Conservation (phyloP, 2,329 filamentous ascomycete species). For the Fusarium veterinarium region DNA sequence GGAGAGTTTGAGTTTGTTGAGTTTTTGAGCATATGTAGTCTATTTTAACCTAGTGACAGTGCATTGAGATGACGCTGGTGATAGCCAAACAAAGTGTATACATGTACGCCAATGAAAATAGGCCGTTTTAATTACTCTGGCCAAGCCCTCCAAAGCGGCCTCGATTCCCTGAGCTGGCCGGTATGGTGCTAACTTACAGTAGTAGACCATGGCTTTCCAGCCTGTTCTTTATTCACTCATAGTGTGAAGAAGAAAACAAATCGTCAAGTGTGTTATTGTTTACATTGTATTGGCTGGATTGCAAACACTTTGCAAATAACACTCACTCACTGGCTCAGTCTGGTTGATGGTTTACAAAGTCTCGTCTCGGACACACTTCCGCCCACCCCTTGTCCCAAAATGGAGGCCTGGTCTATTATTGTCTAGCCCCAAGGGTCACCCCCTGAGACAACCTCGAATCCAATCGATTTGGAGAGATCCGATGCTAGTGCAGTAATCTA, state of each 20-base stretch:
- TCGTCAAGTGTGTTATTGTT: conserved; percentile 24
- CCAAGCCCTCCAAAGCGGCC: neutral
- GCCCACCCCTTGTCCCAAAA: conserved; percentile 27
- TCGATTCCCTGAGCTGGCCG: conserved; percentile 1
- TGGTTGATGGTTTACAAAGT: conserved; percentile 1
- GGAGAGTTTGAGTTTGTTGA: conserved; percentile 35
- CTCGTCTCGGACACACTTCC: conserved; percentile 37
- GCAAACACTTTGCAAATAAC: conserved; percentile 5
- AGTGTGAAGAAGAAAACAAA: neutral
- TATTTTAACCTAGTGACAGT: neutral
- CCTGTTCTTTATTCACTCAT: neutral
- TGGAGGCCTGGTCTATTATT: conserved; percentile 34
- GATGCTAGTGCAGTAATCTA: conserved; percentile 37
- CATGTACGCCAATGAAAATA: conserved; percentile 3
- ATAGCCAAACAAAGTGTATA: conserved; percentile 6
- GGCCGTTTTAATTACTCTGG: neutral
- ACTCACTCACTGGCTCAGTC: neutral
- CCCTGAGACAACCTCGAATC: conserved; percentile 43
- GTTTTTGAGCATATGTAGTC: neutral
- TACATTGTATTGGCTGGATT: conserved; percentile 17
- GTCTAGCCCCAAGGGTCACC: conserved; percentile 38
- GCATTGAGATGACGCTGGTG: conserved; percentile 28
- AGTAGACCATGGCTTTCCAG: conserved; percentile 6
- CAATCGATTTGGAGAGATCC: conserved; percentile 38
- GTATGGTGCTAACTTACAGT: conserved; percentile 8